Base-by-base conservation (phyloP, 331 rosid species). In the Spiraea crenata region DNA sequence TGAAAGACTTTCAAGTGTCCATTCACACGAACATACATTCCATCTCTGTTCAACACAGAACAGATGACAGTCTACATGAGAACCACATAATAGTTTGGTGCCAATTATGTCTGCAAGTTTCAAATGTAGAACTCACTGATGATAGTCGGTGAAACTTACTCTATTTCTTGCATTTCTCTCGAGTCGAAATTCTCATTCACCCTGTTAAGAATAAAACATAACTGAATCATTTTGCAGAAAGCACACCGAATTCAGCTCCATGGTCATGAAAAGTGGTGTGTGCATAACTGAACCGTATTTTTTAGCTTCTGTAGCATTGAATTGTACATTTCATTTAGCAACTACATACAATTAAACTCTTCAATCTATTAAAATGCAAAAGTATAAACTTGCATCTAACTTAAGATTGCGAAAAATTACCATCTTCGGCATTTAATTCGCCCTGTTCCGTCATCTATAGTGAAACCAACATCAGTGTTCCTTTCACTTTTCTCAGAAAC, bases 381-480 rank as follows among this genome's bases (percentile, higher is more conserved):
- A 7, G 1, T 34, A 54, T 57, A 57, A 46, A 16, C 34, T 25
- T 7, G 54, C 6, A 11, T 70, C 12, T 5, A 56, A 9, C 39
- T 0, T 49, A 14, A 50, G 68, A 17, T 4, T 16, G 34, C 54
- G 9, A 57, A 25, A 7, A 1, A 42, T 9, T 89, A 93, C 97
- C 99, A 93, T 93, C 99, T 93, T 79, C 85, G 81, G 54, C 97
- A 89, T 50, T 74, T 83, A 51, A 93, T 86, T 45, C 86, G 81
- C 41, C 99, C 99, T 1, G 97, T 93, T 76, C 99, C 99, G 64
- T 93, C 99, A 45, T 93, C 96, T 6, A 91, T 65, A n/a, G 47
- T 52, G 70, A 93, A 83, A 69, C 73, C 76, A 59, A 93, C 85
- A 72, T 87, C 97, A 9, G 95, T 93, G 57, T 79, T 83, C 79